Evolutionary conservation across 1,284 basidiomycete species (phyloP).

Genomic region (Apiotrichum gracile): DNA sequence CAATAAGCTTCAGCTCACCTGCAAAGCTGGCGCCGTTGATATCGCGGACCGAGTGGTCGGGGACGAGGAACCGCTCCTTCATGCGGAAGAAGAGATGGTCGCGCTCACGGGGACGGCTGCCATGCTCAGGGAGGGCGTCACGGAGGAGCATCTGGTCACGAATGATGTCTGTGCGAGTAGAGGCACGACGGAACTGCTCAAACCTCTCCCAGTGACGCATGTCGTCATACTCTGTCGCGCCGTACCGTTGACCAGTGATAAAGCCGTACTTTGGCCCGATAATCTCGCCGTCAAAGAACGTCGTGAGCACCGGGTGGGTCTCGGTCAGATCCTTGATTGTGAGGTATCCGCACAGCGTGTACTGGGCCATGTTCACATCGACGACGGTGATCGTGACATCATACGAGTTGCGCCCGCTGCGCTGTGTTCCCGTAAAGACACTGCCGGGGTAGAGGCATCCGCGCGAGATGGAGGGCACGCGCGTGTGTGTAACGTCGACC

Average conservation of each 20-base stretch:
- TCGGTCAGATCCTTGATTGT: slow-evolving; percentile 82
- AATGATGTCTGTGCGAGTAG: slow-evolving; percentile 54
- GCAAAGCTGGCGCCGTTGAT: slow-evolving; percentile 95
- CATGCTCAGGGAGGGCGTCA: slow-evolving; percentile 44
- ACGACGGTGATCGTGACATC: slow-evolving; percentile 75
- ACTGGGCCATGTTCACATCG: slow-evolving; percentile 73
- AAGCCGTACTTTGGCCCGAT: slow-evolving; percentile 80
- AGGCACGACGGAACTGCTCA: slow-evolving; percentile 72
- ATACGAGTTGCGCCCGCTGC: slow-evolving; percentile 75
- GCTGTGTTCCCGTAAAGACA: slow-evolving; percentile 70
- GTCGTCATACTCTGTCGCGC: slow-evolving; percentile 79
- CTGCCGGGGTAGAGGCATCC: slow-evolving; percentile 76
- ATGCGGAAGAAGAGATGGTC: slow-evolving; percentile 78
- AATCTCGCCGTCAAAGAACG: slow-evolving; percentile 90
- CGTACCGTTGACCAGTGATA: slow-evolving; percentile 69
- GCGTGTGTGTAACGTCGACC: slow-evolving; percentile 66
- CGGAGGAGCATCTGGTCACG: slow-evolving; percentile 68
- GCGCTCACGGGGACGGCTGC: slow-evolving; percentile 31
- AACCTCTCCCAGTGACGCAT: slow-evolving; percentile 87
- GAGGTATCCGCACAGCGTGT: slow-evolving; percentile 78
- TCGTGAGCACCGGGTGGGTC: slow-evolving; percentile 82
- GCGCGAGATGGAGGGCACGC: slow-evolving; percentile 65
- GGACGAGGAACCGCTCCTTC: slow-evolving; percentile 94
- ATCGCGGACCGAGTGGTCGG: slow-evolving; percentile 85
- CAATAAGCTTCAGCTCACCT: slow-evolving; percentile 53